phyloP scores from a whole-genome alignment of 441 rosid species.

The Raphanus hybrid region DNA sequence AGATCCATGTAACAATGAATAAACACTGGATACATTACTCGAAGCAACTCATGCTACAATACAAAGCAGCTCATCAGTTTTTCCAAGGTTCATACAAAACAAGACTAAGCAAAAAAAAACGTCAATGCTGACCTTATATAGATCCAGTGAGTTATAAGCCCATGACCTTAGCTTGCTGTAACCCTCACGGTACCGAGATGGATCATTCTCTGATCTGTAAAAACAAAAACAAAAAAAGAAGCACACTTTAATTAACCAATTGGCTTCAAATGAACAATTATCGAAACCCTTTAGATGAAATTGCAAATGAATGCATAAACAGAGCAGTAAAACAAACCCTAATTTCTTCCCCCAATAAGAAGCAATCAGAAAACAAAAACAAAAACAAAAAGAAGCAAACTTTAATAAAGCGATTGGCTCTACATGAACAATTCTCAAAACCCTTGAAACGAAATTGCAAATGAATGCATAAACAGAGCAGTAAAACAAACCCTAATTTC shows the following conservation, averaged over 20 bases:
- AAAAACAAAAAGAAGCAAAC: not conserved
- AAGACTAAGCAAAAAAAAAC: not conserved
- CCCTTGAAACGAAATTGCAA: not conserved
- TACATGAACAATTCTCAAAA: not conserved
- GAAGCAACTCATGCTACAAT: constrained; percentile 91
- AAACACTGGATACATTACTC: constrained; percentile 95
- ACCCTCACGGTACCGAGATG: constrained; percentile 68
- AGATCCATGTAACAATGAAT: constrained; percentile 95
- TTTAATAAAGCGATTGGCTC: not conserved
- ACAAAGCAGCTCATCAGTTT: constrained; percentile 30
- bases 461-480: not conserved
- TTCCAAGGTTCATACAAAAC: not conserved
- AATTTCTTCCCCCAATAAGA: constrained; percentile 12
- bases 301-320: not conserved
- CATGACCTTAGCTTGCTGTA: constrained; percentile 89
- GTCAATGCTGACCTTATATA: constrained; percentile 66
- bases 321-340: constrained; percentile 21
- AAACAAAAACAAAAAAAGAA: not conserved
- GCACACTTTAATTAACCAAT: not conserved
- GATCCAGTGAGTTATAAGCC: constrained; percentile 82
- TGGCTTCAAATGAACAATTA: not conserved
- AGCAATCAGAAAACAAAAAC: not conserved
- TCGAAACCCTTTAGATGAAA: not conserved
- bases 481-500: constrained; percentile 34
- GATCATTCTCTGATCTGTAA: constrained; percentile 69